A percentile compares a stretch with the other conserved stretches of the same genome.
These are phyloP conservation scores for Lipomyces spencermartinsiae DNA, from an alignment of 805 yeast genomes.

Conservation along the genomic window DNA sequence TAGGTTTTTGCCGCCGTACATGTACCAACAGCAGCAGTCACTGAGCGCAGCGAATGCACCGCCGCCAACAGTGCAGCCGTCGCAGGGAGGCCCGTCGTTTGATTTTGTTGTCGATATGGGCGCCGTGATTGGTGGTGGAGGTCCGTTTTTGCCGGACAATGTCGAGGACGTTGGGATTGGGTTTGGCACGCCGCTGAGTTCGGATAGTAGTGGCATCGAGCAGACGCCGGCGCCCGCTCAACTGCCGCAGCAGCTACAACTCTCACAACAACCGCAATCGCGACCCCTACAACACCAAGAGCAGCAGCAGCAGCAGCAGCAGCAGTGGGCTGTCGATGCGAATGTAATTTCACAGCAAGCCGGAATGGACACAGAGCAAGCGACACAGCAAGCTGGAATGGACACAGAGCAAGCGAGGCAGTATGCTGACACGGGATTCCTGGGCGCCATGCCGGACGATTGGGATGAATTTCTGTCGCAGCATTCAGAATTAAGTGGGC, in stretches of 20 bases:
- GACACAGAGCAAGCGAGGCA: background rate
- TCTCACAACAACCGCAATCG: background rate
- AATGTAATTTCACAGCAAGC: background rate
- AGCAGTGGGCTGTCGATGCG: background rate
- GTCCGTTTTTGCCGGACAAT: conserved; percentile 1
- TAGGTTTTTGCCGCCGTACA: conserved; percentile 80
- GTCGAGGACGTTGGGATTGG: background rate
- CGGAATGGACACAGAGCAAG: background rate
- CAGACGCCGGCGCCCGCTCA: background rate
- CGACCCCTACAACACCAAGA: too few species aligned
- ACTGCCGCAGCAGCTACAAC: background rate
- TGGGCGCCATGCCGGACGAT: conserved; percentile 24
- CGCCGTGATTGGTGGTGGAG: conserved; percentile 1
- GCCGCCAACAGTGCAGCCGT: background rate
- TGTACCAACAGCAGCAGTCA: conserved; percentile 53
- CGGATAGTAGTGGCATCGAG: background rate
- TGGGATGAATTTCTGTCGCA: conserved; percentile 34
- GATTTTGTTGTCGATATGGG: conserved; percentile 5
- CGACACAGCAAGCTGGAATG: background rate
- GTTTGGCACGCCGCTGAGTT: background rate
- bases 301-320: conserved; percentile 1
- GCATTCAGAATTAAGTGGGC: conserved; percentile 16
- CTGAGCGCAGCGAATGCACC: background rate
- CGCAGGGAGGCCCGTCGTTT: background rate
- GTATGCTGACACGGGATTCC: background rate